Evolutionary conservation across 1,139 yeast genomes (phyloP).

Genomic region (Taphrina deformans): DNA sequence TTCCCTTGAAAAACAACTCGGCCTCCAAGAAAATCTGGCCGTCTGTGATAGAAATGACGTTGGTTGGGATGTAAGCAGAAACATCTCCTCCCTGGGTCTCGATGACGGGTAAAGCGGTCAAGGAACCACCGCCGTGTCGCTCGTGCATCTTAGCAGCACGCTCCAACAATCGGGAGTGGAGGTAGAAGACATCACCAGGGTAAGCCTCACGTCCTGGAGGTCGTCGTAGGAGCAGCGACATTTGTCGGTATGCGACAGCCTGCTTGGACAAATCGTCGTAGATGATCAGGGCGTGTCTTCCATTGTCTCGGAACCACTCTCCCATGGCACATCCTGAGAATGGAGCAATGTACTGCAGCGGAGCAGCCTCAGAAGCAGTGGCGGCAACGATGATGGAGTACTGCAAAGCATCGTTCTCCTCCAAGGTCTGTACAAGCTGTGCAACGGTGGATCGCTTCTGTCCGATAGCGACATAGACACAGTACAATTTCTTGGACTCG

Average conservation of each 20-base stretch:
- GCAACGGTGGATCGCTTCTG: slow-evolving; percentile 99
- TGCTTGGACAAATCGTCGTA: slow-evolving; percentile 98
- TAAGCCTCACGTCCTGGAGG: slow-evolving; percentile 97
- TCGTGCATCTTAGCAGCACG: slow-evolving; percentile 98
- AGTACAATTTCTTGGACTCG: slow-evolving; percentile 97
- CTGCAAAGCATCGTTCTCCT: slow-evolving; percentile 96
- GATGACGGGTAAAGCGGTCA: slow-evolving; percentile 93
- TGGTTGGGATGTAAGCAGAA: slow-evolving; percentile 95
- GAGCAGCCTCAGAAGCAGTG: slow-evolving; percentile 99
- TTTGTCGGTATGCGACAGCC: slow-evolving; percentile 99
- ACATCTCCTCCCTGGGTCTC: slow-evolving; percentile 99
- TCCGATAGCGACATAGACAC: slow-evolving; percentile 99
- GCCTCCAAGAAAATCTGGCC: slow-evolving; percentile 99
- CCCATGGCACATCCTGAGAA: slow-evolving; percentile 99
- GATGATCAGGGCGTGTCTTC: slow-evolving; percentile 94
- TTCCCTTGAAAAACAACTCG: slow-evolving; percentile 99
- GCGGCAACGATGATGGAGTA: slow-evolving; percentile 98
- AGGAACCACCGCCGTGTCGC: slow-evolving; percentile 85
- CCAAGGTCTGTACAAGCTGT: slow-evolving; percentile 98
- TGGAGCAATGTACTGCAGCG: slow-evolving; percentile 99
- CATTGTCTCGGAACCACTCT: slow-evolving; percentile 99
- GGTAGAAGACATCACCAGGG: slow-evolving; percentile 97
- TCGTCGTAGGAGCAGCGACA: slow-evolving; percentile 95
- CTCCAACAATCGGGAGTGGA: slow-evolving; percentile 92
- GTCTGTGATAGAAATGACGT: slow-evolving; percentile 91